phyloP scores from a whole-genome alignment of 495 filamentous ascomycete genomes.

The Aspergillus homomorphus region DNA sequence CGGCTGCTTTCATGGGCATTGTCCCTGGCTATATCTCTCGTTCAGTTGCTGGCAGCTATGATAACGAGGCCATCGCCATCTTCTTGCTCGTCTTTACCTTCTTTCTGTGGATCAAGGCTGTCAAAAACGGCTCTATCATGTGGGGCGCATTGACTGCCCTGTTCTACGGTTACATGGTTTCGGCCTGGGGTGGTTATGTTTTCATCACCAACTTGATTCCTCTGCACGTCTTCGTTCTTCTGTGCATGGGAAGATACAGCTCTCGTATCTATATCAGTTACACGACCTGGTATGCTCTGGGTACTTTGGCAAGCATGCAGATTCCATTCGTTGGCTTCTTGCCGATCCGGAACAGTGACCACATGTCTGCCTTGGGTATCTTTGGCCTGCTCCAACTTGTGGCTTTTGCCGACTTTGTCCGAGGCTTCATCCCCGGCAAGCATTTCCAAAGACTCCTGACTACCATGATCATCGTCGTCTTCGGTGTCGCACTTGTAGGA shows the following conservation, averaged over 20 bases:
- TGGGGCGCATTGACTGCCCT: conserved; percentile 94
- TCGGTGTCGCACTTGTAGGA: conserved; percentile 67
- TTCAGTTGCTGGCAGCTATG: conserved; percentile 97
- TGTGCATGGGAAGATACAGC: conserved; percentile 97
- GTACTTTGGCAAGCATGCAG: conserved; percentile 98
- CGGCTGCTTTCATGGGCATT: conserved; percentile 96
- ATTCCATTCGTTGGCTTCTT: conserved; percentile 98
- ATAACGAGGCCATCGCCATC: conserved; percentile 99
- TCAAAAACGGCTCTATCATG: conserved; percentile 92
- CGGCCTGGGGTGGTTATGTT: conserved; percentile 98
- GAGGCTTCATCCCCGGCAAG: conserved; percentile 79
- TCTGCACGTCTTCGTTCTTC: conserved; percentile 90
- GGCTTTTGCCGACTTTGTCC: conserved; percentile 87
- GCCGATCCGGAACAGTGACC: conserved; percentile 94
- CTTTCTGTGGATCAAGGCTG: conserved; percentile 97
- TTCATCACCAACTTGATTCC: conserved; percentile 99
- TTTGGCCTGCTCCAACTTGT: conserved; percentile 96
- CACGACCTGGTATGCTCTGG: conserved; percentile 95
- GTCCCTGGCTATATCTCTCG: conserved; percentile 95
- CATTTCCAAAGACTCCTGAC: conserved; percentile 88
- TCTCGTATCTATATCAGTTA: conserved; percentile 93
- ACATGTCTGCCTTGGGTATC: conserved; percentile 96
- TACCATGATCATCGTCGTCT: conserved; percentile 72
- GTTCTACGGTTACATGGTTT: conserved; percentile 99
- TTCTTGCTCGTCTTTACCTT: conserved; percentile 99